Percentiles rank a stretch among this genome's conserved stretches.
These are phyloP conservation scores for Exophiala viscosa DNA, from an alignment of 2,329 filamentous ascomycete genomes.

Conservation along the genomic window DNA sequence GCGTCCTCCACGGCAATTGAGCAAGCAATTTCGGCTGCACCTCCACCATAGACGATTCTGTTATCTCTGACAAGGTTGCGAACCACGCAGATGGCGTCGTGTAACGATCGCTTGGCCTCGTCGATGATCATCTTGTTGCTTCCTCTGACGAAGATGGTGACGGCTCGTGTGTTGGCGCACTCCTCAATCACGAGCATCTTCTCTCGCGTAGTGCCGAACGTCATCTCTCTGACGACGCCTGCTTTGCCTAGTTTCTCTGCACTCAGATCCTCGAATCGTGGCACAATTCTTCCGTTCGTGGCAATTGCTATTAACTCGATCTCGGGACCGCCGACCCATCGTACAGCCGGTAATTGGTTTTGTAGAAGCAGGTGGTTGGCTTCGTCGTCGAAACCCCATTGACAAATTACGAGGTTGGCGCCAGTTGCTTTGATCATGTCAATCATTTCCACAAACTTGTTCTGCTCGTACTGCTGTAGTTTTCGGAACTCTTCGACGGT, in stretches of 20 bases:
- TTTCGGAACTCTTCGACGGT: slow-evolving; percentile 98
- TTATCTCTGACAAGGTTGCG: slow-evolving; percentile 95
- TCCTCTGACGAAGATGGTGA: slow-evolving; percentile 92
- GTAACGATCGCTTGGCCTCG: slow-evolving; percentile 94
- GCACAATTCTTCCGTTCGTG: slow-evolving; percentile 95
- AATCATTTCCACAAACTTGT: slow-evolving; percentile 98
- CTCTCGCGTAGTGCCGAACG: slow-evolving; percentile 93
- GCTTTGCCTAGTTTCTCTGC: slow-evolving; percentile 86
- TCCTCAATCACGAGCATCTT: slow-evolving; percentile 99
- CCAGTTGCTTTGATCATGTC: slow-evolving; percentile 96
- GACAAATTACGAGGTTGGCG: slow-evolving; percentile 95
- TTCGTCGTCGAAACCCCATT: slow-evolving; percentile 99
- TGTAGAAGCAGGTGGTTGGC: slow-evolving; percentile 96
- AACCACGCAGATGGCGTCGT: slow-evolving; percentile 96
- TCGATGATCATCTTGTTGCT: slow-evolving; percentile 99
- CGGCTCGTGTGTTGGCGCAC: slow-evolving; percentile 94
- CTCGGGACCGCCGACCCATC: slow-evolving; percentile 97
- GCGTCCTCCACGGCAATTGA: slow-evolving; percentile 93
- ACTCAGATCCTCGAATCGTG: slow-evolving; percentile 90
- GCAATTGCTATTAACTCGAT: slow-evolving; percentile 98
- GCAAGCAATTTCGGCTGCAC: slow-evolving; percentile 95
- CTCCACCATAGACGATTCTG: slow-evolving; percentile 94
- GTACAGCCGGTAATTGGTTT: slow-evolving; percentile 90
- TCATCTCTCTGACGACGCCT: slow-evolving; percentile 89
- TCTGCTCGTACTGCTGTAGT: slow-evolving; percentile 88